Conservation (phyloP, 2,329 filamentous ascomycete genomes). For the Metarhizium brunneum region DNA sequence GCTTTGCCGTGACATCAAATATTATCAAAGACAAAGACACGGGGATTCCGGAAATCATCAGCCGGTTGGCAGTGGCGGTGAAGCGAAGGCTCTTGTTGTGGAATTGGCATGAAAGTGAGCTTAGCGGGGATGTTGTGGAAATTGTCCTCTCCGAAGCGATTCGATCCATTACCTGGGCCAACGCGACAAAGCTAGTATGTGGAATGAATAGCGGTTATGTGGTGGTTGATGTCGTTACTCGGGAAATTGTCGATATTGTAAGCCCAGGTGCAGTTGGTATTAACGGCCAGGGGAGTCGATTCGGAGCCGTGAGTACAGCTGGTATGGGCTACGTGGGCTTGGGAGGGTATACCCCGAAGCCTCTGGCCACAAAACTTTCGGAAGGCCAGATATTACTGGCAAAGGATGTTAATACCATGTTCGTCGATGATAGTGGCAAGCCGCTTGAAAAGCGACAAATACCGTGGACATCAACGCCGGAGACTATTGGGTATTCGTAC, state of each 20-base stretch:
- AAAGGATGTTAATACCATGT: constrained; percentile 94
- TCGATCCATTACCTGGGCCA: constrained; percentile 85
- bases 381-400: constrained; percentile 85
- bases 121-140: constrained; percentile 64
- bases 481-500: constrained; percentile 91
- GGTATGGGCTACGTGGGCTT: constrained; percentile 97
- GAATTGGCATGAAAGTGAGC: constrained; percentile 94
- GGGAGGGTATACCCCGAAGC: constrained; percentile 83
- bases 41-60: constrained; percentile 87
- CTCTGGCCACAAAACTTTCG: constrained; percentile 71
- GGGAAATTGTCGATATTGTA: constrained; percentile 66
- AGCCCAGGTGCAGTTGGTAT: constrained; percentile 64
- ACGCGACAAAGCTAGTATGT: constrained; percentile 74
- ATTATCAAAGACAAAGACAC: constrained; percentile 84
- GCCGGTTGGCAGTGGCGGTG: constrained; percentile 80
- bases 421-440: constrained; percentile 77
- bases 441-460: constrained; percentile 76
- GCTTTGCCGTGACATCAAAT: constrained; percentile 90
- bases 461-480: constrained; percentile 83
- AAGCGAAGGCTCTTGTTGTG: constrained; percentile 85
- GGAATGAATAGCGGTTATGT: constrained; percentile 90
- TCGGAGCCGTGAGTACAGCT: constrained; percentile 72
- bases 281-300: constrained; percentile 57
- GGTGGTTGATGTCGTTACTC: constrained; percentile 73
- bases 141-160: constrained; percentile 74